Base-by-base conservation (phyloP, 2,329 filamentous ascomycete genomes). In the Cryphonectria nitschkei region DNA sequence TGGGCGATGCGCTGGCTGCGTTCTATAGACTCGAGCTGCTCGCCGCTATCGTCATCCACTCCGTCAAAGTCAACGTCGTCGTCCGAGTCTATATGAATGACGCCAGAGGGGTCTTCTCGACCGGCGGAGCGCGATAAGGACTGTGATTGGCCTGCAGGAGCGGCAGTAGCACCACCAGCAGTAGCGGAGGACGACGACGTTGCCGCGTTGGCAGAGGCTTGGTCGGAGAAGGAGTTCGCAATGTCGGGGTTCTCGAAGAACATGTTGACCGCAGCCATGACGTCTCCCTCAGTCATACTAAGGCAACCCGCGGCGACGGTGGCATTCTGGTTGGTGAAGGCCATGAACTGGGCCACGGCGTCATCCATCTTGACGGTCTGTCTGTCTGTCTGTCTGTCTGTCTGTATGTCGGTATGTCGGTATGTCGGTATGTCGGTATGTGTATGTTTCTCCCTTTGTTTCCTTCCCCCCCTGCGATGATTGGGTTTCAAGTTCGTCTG, bases 201-300 rank as follows among this genome's bases (percentile, higher is more conserved):
- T 19, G 84, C 78, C 65, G 81, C 78, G 26, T n/a, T 37, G 34
- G 58, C 29, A 7, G 66, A 32, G 32, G 43, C 32, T 3, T 34
- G 60, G 3, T 68, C n/a, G 62, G 77, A 78, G 71, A 87, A 80
- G 70, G 81, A 82, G 60, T 82, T 82, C 75, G 86, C 89, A 73
- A 91, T 88, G 64, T 95, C 94, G 60, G 92, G 93, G 79, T 92
- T 96, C 78, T 97, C 94, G 80, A 94, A 98, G 83, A 90, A 99
- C 16, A 98, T 89, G 77, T 93, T 90, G 76, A 98, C 91, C 37
- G 96, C 96, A 77, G 95, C 92, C 80, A 94, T 90, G 67, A 95
- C 84, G 78, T 97, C 92, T 77, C 90, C 90, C 75, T 93, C 92
- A n/a, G 94, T 91, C 78, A 99, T 88, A 76, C 92, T 88, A 64